Evolutionary conservation across 2,329 filamentous ascomycete species (phyloP), one percentile per base, ranked within the genome.

Genomic region (Ophiosphaerella narmari): DNA sequence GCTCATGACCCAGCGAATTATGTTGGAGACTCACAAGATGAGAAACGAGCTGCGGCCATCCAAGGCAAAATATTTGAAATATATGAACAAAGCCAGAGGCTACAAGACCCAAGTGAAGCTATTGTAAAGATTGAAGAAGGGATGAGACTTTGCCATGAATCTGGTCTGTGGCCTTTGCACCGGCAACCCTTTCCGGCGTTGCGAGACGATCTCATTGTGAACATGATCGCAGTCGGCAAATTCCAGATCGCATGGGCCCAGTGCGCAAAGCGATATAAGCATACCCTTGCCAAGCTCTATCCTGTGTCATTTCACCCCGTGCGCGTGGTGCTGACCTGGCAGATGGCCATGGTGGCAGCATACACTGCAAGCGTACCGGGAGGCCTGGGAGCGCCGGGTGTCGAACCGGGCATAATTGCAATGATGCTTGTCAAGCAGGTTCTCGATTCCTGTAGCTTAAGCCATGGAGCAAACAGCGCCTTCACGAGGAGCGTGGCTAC

Each of bases 141-240:
- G 12, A 73, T 84, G 50, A 65, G 60, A 9, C 48, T 71, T 1
- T 72, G 81, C 23, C 67, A 73, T 14, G 56, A 72, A 37, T 72
- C 75, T 0, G 62, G 66, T 1, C 52, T 74, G 7, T 83, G 77
- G 74, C 77, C 79, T 0, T 54, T 80, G 7, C 74, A 78, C 26
- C 75, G 77, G 13, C 83, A 86, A 52, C 85, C 85, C 0, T 78
- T 80, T 32, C 74, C 81, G 1, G 75, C 78, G 12, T 59, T 86
- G 1, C 76, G 83, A 7, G 77, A 83, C 48, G 78, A 82, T 32
- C 63, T 84, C 5, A 78, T 84, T 38, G 70, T 80, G 5, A 72
- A 75, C 8, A 69, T 81, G 3, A 71, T 85, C 12, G 65, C 74
- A 0, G 63, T 63, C 0, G 69, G 72, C 9, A 64, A 77, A 6